These are phyloP conservation scores for Paraphoma sp. DNA, from an alignment of 2,329 filamentous ascomycete genomes.

Conservation along the genomic window DNA sequence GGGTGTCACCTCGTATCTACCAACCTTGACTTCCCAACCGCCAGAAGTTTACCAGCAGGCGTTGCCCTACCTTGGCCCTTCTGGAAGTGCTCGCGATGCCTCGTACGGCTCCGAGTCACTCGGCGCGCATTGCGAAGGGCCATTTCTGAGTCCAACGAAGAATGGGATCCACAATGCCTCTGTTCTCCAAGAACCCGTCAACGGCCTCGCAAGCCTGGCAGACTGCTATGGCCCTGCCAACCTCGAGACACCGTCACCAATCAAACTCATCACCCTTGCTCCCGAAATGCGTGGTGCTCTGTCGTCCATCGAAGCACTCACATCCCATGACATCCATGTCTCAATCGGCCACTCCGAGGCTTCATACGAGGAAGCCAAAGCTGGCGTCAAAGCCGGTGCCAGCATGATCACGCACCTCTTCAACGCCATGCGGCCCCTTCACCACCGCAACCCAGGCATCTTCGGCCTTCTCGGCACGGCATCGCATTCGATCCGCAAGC, in stretches of 20 bases:
- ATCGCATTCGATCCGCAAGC: constrained; percentile 54
- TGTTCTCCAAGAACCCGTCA: constrained; percentile 69
- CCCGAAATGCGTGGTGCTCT: constrained; percentile 78
- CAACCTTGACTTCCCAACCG: constrained; percentile 81
- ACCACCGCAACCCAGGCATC: constrained; percentile 89
- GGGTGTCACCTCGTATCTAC: constrained; percentile 86
- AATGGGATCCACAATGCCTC: constrained; percentile 84
- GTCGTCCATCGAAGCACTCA: constrained; percentile 71
- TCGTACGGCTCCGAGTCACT: constrained; percentile 82
- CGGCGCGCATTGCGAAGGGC: constrained; percentile 89
- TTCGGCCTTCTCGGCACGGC: constrained; percentile 78
- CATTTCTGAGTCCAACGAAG: constrained; percentile 81
- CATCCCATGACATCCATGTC: constrained; percentile 71
- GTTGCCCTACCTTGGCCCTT: constrained; percentile 79
- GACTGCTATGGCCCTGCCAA: constrained; percentile 77
- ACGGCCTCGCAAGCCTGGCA: constrained; percentile 70
- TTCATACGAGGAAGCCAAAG: constrained; percentile 80
- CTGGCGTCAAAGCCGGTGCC: constrained; percentile 75
- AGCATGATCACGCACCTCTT: constrained; percentile 93
- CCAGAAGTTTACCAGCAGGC: constrained; percentile 81
- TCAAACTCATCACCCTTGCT: constrained; percentile 86
- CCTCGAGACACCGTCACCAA: constrained; percentile 56
- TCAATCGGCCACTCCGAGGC: constrained; percentile 88
- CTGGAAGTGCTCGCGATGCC: constrained; percentile 65
- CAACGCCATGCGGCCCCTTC: constrained; percentile 90